Base-by-base conservation (phyloP, 306 rosid species). In the Astragalus glycyphyllos region DNA sequence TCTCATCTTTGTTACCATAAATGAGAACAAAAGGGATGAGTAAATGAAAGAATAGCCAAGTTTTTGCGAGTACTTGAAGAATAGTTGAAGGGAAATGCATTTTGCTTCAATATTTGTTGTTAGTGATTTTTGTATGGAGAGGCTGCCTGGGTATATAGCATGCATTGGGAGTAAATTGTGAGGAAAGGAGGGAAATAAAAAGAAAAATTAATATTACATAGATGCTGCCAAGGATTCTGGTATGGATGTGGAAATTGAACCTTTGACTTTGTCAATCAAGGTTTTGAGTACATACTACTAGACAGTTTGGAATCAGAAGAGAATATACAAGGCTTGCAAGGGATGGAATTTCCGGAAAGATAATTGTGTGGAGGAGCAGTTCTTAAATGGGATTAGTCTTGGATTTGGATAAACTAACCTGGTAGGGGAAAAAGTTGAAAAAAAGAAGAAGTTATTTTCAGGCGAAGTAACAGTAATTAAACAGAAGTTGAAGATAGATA, bases 21-120 rank as follows among this genome's bases (percentile, higher is more conserved):
- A 47, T 49, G 51, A 65, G 56, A 60, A 55, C 57, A 74, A n/a
- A 65, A 3, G 68, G 41, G 51, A 48, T 11, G 57, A 79, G 74
- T 7, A 76, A 42, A 69, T 11, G 10, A 53, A 65, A 77, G 15
- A 68, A 23, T 34, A 70, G 20, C 67, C 81, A 45, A 46, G 34
- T 47, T 65, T 50, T 74, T 17, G 53, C 47, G 31, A 54, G 41
- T 42, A 32, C 45, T 58, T 49, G 54, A 14, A 69, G 51, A 82
- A 16, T 41, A 48, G 56, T 11, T 31, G 67, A 54, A 72, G 44
- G 69, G 55, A 41, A 61, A 72, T 62, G 69, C 83, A 79, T 75
- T 65, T 62, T 65, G 79, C 45, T 62, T 35, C 65, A 32, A 40
- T 56, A 48, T 73, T 16, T 51, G 53, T 65, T 46, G 6, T 26